These are phyloP conservation scores for Albifimbria verrucaria DNA, from an alignment of 2,329 filamentous ascomycete species.

Conservation along the genomic window DNA sequence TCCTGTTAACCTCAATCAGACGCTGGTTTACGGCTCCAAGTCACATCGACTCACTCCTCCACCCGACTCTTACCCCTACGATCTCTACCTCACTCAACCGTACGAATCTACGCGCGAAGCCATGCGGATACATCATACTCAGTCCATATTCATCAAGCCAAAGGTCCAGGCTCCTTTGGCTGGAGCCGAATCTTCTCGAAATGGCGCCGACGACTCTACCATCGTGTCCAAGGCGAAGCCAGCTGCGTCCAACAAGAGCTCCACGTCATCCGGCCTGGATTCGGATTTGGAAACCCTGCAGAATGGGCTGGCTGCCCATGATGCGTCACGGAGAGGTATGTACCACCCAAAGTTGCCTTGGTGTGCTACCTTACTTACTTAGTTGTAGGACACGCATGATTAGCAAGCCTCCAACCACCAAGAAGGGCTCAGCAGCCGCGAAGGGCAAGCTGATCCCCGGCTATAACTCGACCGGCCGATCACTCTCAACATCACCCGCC, in stretches of 20 bases:
- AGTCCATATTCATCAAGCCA: constrained; percentile 46
- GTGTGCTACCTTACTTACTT: constrained; percentile 21
- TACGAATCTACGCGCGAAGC: constrained; percentile 43
- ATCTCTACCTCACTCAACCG: constrained; percentile 55
- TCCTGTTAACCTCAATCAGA: constrained; percentile 33
- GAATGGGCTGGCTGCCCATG: constrained; percentile 34
- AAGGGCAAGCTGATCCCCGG: constrained; percentile 42
- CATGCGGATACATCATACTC: constrained; percentile 47
- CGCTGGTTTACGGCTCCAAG: constrained; percentile 50
- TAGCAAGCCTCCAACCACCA: constrained; percentile 27
- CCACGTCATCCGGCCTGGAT: constrained; percentile 39
- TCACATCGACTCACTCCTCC: constrained; percentile 44
- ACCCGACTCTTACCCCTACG: constrained; percentile 46
- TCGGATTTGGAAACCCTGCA: constrained; percentile 50
- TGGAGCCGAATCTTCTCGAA: constrained; percentile 24
- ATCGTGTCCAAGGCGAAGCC: constrained; percentile 21
- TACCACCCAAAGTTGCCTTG: constrained; percentile 11
- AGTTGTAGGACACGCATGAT: constrained; percentile 29
- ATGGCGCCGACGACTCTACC: constrained; percentile 19
- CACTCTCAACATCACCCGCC: constrained; percentile 52
- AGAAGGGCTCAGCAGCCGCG: constrained; percentile 30
- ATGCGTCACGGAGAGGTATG: constrained; percentile 33
- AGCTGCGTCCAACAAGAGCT: constrained; percentile 27
- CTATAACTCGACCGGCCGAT: constrained; percentile 33
- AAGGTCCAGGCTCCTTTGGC: constrained; percentile 15